Conservation (phyloP, 108 stramenopile genomes). For the Nitzschia sp. region DNA sequence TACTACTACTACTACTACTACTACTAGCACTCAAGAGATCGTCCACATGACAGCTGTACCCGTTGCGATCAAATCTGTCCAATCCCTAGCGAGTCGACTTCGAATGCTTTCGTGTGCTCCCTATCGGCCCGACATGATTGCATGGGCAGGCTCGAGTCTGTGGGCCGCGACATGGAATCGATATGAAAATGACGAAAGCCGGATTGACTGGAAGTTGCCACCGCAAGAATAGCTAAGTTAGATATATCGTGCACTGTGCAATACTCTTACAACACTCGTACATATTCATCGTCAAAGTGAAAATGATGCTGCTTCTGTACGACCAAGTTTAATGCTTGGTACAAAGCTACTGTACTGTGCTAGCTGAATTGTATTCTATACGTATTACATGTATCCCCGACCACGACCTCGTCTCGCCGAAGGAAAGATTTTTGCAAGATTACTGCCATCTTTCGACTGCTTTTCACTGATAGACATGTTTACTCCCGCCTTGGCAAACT, state of each 20-base stretch:
- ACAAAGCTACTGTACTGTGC: no score
- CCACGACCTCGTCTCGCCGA: slow-evolving; percentile 69
- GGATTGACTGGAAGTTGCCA: slow-evolving; percentile 26
- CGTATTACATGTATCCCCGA: slow-evolving; percentile 45
- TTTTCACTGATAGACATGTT: slow-evolving; percentile 62
- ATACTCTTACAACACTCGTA: no score
- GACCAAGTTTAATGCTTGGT: no score
- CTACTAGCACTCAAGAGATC: not conserved
- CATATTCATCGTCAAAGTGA: no score
- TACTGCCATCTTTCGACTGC: not conserved
- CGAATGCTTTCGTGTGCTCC: slow-evolving; percentile 24
- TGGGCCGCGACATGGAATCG: slow-evolving; percentile 36
- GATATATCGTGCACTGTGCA: no score
- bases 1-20: not conserved
- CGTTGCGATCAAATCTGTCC: slow-evolving; percentile 5
- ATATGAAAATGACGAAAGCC: slow-evolving; percentile 34
- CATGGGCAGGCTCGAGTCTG: slow-evolving; percentile 30
- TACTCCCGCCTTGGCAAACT: slow-evolving; percentile 47
- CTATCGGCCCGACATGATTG: slow-evolving; percentile 34
- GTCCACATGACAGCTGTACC: slow-evolving; percentile 16
- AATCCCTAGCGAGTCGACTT: slow-evolving; percentile 16
- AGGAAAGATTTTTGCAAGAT: slow-evolving; percentile 56
- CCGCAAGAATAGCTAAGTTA: not conserved
- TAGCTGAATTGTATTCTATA: not conserved
- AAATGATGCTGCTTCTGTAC: no score